phyloP scores from a whole-genome alignment of 345 rosid species.

The Citrus mangshanensis region DNA sequence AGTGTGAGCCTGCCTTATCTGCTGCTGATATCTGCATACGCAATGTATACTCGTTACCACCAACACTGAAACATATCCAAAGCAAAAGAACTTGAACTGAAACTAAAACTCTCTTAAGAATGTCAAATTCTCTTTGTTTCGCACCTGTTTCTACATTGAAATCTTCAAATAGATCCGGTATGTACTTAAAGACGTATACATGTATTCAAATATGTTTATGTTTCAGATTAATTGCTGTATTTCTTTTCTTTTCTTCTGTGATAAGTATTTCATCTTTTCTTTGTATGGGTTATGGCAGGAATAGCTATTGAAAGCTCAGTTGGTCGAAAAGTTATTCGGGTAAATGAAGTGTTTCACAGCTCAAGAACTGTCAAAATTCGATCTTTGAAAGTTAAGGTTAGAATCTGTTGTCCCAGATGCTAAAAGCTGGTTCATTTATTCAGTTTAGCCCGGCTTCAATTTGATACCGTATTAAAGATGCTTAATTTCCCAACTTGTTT shows the following conservation, averaged over 20 bases:
- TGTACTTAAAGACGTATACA: neutral
- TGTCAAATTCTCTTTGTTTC: slow-evolving; percentile 40
- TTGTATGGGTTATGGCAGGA: slow-evolving; percentile 20
- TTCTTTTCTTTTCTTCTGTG: neutral
- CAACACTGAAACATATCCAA: neutral
- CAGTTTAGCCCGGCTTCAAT: neutral
- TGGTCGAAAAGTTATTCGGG: slow-evolving; percentile 39
- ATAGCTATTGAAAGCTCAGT: slow-evolving; percentile 33
- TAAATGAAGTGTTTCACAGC: slow-evolving; percentile 38
- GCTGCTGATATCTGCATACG: neutral
- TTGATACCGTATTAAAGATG: neutral
- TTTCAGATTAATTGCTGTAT: neutral
- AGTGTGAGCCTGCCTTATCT: slow-evolving; percentile 39
- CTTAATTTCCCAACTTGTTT: neutral
- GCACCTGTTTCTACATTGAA: slow-evolving; percentile 33
- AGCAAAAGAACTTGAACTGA: neutral
- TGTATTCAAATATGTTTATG: neutral
- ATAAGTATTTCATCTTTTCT: neutral
- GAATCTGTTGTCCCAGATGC: slow-evolving; percentile 13
- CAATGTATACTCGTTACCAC: slow-evolving; percentile 13
- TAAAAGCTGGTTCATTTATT: neutral
- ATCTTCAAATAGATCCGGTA: slow-evolving; percentile 42
- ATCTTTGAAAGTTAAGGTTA: slow-evolving; percentile 63
- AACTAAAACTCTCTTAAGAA: slow-evolving; percentile 12
- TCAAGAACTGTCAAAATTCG: slow-evolving; percentile 40